Evolutionary conservation across 306 rosid genomes (phyloP).

Genomic region (Cucumis hystrix): DNA sequence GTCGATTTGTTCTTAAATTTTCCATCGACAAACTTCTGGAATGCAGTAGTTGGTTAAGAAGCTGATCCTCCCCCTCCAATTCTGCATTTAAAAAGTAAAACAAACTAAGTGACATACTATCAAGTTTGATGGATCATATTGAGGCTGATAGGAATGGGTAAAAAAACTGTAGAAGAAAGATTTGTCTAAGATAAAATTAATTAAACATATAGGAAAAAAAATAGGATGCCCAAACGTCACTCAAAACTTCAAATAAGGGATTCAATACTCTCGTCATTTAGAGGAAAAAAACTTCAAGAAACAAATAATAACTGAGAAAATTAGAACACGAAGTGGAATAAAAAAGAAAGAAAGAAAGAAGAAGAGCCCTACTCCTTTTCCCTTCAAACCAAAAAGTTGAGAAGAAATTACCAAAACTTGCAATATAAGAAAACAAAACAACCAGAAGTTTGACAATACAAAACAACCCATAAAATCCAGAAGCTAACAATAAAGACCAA

Average conservation of each 20-base stretch:
- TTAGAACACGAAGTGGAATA: neutral
- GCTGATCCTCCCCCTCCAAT: conserved; percentile 74
- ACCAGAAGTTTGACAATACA: neutral
- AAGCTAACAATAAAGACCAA: neutral
- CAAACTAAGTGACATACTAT: neutral
- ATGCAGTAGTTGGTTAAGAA: conserved; percentile 55
- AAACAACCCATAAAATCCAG: neutral
- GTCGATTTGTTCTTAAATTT: conserved; percentile 43
- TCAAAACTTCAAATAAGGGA: neutral
- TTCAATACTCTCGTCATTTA: neutral
- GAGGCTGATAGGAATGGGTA: neutral
- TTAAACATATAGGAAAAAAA: neutral
- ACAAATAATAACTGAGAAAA: neutral
- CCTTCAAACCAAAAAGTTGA: neutral
- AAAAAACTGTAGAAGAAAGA: neutral
- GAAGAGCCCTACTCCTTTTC: neutral
- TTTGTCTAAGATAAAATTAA: neutral
- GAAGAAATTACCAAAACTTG: neutral
- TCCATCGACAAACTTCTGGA: conserved; percentile 56
- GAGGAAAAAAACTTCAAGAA: neutral
- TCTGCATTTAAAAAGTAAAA: conserved; percentile 29
- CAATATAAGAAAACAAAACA: neutral
- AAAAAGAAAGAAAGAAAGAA: neutral
- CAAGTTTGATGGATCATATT: neutral
- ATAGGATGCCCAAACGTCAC: neutral